These are phyloP conservation scores for Polytolypa hystricis DNA, from an alignment of 2,329 filamentous ascomycete species.

Conservation along the genomic window DNA sequence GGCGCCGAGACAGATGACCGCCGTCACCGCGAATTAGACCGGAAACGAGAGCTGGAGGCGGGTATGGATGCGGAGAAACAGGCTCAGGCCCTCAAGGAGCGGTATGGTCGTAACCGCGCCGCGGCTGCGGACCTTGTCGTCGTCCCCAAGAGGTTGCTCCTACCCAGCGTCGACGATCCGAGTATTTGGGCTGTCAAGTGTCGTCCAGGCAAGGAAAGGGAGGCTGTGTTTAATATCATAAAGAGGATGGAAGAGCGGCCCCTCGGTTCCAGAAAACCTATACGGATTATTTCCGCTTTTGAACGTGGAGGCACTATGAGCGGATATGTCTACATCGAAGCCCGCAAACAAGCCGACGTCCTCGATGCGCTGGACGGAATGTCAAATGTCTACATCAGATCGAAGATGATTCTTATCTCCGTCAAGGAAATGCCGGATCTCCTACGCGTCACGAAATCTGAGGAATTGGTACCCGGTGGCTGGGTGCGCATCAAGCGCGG, in stretches of 20 bases:
- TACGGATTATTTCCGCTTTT: constrained; percentile 81
- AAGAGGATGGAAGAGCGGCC: constrained; percentile 73
- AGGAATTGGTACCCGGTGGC: constrained; percentile 71
- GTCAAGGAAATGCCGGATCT: constrained; percentile 97
- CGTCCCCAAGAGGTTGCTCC: constrained; percentile 72
- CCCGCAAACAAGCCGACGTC: constrained; percentile 76
- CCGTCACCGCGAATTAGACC: constrained; percentile 86
- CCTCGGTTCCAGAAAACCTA: constrained; percentile 62
- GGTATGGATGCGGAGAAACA: constrained; percentile 91
- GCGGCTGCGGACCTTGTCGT: constrained; percentile 60
- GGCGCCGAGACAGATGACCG: constrained; percentile 79
- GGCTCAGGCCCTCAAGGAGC: constrained; percentile 72
- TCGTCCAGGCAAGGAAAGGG: constrained; percentile 89
- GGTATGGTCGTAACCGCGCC: constrained; percentile 70
- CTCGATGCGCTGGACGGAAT: constrained; percentile 71
- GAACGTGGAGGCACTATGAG: constrained; percentile 83
- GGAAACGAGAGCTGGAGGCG: constrained; percentile 74
- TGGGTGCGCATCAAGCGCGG: constrained; percentile 81
- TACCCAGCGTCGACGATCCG: constrained; percentile 89
- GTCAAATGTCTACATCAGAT: constrained; percentile 79
- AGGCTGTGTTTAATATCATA: constrained; percentile 78
- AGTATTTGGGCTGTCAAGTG: constrained; percentile 91
- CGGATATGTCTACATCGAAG: constrained; percentile 92
- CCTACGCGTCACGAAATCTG: constrained; percentile 78
- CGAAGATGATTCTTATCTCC: constrained; percentile 76